Base-by-base conservation (phyloP, 2,329 filamentous ascomycete genomes). In the Plectosphaerella cucumerina region DNA sequence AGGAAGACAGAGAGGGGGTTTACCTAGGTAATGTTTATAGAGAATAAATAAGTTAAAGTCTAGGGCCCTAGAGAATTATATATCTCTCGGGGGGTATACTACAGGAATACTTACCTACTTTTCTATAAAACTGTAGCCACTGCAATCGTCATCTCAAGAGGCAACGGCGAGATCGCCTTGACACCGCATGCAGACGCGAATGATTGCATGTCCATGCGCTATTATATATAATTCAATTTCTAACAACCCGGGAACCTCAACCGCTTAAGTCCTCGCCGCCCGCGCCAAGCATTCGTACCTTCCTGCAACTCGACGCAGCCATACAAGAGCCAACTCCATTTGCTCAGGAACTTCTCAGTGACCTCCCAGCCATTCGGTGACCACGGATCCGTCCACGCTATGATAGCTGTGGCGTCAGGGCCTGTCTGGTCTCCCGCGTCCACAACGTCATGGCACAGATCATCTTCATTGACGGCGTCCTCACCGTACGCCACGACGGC, bases 361-460 rank as follows among this genome's bases (percentile, higher is more conserved):
- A 73, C 62, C 53, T 81, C 77, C 77, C 77, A 81, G n/a, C 66
- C 71, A 0, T 53, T 53, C 2, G 64, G 50, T 37, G 77, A 66
- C 62, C 68, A 72, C 0, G 76, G 17, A n/a, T 55, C 31, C 33
- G 37, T 23, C 42, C 51, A 47, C n/a, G 51, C 58, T 21, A 50
- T 57, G 42, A 54, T 47, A 5, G 35, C 15, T n/a, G 35, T n/a
- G 4, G 48, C 47, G 22, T 55, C 55, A 10, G 47, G 48, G 17
- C 53, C 55, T 2, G 43, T 47, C 14, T 39, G 34, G 18, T 47
- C 53, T n/a, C 52, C 53, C 14, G 56, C 39, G 21, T 56, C 53
- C 4, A 56, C 48, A 14, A 56, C 44, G 26, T 56, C 53, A 21
- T 44, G 49, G n/a, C 53, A 56, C 46, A 56, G 42, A 10, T 53